Evolutionary conservation across 2,329 filamentous ascomycete species (phyloP), one percentile per base, ranked within the genome.

Genomic region (Penicillium janthinellum): DNA sequence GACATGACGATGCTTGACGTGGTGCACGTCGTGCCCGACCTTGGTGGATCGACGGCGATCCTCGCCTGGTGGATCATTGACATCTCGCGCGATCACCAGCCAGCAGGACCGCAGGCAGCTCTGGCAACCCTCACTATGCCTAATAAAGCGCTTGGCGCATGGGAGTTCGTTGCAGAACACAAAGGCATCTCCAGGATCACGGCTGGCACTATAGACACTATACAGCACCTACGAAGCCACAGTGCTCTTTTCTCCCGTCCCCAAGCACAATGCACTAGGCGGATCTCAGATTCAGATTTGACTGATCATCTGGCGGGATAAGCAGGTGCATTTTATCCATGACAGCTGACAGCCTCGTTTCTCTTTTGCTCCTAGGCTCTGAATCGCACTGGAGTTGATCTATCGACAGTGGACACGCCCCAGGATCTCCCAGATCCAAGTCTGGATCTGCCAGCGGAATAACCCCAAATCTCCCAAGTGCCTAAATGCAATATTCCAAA

Each of bases 111-210:
- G 15, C 35, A 14, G 10, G 28, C 47, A 20, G 20, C n/a, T 12
- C 39, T 20, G 22, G 41, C 8, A 20, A 31, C 41, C 15, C 31
- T 54, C 12, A 50, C 65, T 64, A 66, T 59, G 25, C 57, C 60
- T 38, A 54, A 58, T 63, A 34, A 20, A 58, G 61, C 20, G 48
- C 63, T 68, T 64, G 66, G 66, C 64, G 63, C 66, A 67, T 61
- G 22, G 20, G 12, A 41, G 52, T 62, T 58, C 57, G 37, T 54
- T 15, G 50, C 25, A 50, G 52, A 51, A 63, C 57, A 63, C 57
- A 60, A 63, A 62, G 57, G 50, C 54, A 10, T 8, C 45, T 34
- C 45, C 15, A 17, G 15, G 25, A 48, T 28, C 25, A 48, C 15
- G 34, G 34, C 20, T 39, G 48, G 20, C n/a, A 38, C 34, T 39